These are phyloP conservation scores for Solanum hybrid DNA, from an alignment of 305 asterid species.

Conservation along the genomic window DNA sequence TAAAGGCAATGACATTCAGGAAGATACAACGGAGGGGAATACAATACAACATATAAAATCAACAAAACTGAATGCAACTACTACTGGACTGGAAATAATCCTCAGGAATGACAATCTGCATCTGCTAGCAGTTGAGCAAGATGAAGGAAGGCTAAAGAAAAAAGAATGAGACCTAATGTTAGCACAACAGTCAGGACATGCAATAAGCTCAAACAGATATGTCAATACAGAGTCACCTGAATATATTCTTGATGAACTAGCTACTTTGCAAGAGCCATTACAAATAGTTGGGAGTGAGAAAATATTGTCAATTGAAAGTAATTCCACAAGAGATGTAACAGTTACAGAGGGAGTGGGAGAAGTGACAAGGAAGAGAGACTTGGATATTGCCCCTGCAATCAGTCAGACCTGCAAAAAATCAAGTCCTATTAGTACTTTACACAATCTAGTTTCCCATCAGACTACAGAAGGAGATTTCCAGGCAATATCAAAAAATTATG, in stretches of 20 bases:
- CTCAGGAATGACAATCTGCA: too few relatives aligned
- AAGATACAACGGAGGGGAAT: too few relatives aligned
- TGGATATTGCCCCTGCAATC: too few relatives aligned
- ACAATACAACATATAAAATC: too few relatives aligned
- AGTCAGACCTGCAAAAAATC: background rate
- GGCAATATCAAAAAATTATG: background rate
- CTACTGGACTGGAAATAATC: too few relatives aligned
- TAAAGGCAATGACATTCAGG: too few relatives aligned
- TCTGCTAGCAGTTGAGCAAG: too few relatives aligned
- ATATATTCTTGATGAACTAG: background rate
- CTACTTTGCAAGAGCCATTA: background rate
- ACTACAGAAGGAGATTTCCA: background rate
- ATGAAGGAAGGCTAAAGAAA: too few relatives aligned
- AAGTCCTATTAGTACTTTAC: background rate
- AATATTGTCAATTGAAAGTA: background rate
- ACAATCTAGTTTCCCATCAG: background rate
- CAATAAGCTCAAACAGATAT: background rate
- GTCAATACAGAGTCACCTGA: background rate
- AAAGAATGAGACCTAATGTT: too few relatives aligned
- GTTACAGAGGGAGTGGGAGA: background rate
- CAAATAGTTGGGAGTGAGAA: background rate
- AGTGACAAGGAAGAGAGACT: too few relatives aligned
- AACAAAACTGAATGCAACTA: too few relatives aligned
- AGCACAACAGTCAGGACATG: too few relatives aligned
- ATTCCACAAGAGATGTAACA: background rate